Base-by-base conservation (phyloP, 1,139 yeast species). In the Yamadazyma spencermartinsiae region DNA sequence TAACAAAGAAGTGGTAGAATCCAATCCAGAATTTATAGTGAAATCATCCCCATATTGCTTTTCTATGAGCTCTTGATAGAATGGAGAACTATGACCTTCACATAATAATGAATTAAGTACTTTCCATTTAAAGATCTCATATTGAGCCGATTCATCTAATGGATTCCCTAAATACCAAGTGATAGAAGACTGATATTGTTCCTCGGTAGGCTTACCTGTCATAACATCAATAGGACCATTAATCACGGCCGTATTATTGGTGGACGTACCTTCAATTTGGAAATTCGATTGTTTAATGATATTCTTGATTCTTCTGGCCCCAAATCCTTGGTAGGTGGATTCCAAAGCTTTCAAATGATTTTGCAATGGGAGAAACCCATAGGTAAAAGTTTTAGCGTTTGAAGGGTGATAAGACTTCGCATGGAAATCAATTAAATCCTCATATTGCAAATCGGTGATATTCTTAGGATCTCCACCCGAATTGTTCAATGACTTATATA, bases 381-480 rank as follows among this genome's bases (percentile, higher is more conserved):
- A 92, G 0, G 97, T 86, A 58, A 83, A 88, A 0, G 96, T 84
- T 52, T 74, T 81, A 1, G 96, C 79, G 56, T 92, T 92, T 2
- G 95, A 83, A 1, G 98, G 98, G 55, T 90, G 96, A 58, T 92
- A 92, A 52, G 85, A 76, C 4, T 63, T 59, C 4, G 68, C 60
- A 54, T 92, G 98, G 66, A 86, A 92, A 21, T 81, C 80, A 5
- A 83, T 67, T 43, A 92, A 71, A 43, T 88, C 94, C 48, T 82
- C 80, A 55, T 90, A 86, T 12, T 74, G 68, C 45, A 92, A 67
- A 41, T 80, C 74, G 0, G 96, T 86, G 43, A 92, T 94, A 40
- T 73, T 70, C 23, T 74, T 61, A 1, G 99, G 99, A 56, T 92
- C 96, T 38, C 99, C 99, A 25, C 98, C 99, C 3, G 96, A 84